Conservation (phyloP, 2,329 filamentous ascomycete species). For the Blastomyces emzantsi region DNA sequence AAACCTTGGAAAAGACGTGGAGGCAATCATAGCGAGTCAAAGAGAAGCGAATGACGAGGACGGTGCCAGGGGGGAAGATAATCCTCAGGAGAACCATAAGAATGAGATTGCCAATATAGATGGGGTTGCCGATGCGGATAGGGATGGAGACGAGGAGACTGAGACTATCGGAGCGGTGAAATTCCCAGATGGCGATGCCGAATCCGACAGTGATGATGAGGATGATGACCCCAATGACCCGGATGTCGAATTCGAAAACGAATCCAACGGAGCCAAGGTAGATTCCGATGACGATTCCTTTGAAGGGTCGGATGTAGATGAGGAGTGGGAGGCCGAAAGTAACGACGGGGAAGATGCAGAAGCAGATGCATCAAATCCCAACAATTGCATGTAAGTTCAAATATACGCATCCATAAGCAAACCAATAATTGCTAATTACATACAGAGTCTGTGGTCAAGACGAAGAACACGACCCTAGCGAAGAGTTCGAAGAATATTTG, state of each 20-base stretch:
- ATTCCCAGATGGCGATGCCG: constrained; percentile 23
- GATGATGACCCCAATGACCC: constrained; percentile 29
- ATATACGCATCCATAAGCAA: constrained; percentile 12
- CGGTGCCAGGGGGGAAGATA: constrained; percentile 18
- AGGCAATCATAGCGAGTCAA: constrained; percentile 24
- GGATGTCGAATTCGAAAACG: constrained; percentile 36
- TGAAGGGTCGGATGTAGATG: constrained; percentile 45
- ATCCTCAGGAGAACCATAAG: constrained; percentile 17
- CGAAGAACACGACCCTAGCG: constrained; percentile 72
- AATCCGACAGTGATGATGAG: constrained; percentile 25
- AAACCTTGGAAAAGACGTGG: constrained; percentile 24
- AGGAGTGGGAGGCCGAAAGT: constrained; percentile 42
- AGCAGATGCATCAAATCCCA: constrained; percentile 42
- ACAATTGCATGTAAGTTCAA: constrained; percentile 53
- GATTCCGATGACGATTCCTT: constrained; percentile 47
- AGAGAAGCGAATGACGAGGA: constrained; percentile 14
- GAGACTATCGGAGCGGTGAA: constrained; percentile 34
- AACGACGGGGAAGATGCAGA: constrained; percentile 40
- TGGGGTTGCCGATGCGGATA: constrained; percentile 42
- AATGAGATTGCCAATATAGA: constrained; percentile 19
- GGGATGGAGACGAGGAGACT: constrained; percentile 38
- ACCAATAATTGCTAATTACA: constrained; percentile 23
- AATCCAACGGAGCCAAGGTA: constrained; percentile 27
- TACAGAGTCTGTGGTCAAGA: constrained; percentile 72
- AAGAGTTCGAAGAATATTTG: constrained; percentile 72